Percentiles rank a stretch among this genome's conserved stretches.
phyloP scores from a whole-genome alignment of 2,329 filamentous ascomycete genomes.

The Ophiostoma angusticollis region DNA sequence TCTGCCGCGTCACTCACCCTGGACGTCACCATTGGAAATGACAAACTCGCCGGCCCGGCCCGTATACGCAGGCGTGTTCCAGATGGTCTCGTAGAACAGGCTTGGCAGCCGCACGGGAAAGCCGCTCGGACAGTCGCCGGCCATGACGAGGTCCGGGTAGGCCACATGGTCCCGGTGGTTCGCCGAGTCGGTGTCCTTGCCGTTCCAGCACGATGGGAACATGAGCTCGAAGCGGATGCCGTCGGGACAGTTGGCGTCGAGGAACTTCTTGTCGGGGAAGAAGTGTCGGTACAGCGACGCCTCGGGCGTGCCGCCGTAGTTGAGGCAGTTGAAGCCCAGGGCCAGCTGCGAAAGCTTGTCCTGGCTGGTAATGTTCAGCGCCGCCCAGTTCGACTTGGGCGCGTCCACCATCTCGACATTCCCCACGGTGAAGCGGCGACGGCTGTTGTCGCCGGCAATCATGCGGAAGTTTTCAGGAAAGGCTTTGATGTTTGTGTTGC shows the following conservation, averaged over 20 bases:
- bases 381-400: constrained; percentile 56
- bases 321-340: constrained; percentile 87
- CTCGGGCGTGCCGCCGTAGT: constrained; percentile 58
- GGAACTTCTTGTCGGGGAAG: constrained; percentile 63
- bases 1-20: too few relatives aligned
- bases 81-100: constrained; percentile 80
- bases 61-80: constrained; percentile 54
- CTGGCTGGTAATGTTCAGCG: constrained; percentile 52
- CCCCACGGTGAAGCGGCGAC: constrained; percentile 57
- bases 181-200: constrained; percentile 41
- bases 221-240: constrained; percentile 73
- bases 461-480: constrained; percentile 72
- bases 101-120: constrained; percentile 57
- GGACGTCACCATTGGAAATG: constrained; percentile 64
- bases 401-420: constrained; percentile 52
- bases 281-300: constrained; percentile 68
- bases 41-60: constrained; percentile 56
- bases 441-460: constrained; percentile 59
- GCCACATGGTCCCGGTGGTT: constrained; percentile 57
- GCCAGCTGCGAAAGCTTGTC: constrained; percentile 63
- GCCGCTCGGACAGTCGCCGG: constrained; percentile 59
- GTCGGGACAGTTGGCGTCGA: constrained; percentile 71
- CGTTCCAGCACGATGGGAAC: constrained; percentile 87
- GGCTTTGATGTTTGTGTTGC: constrained; percentile 46
- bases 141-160: constrained; percentile 65